Evolutionary conservation across 306 rosid genomes (phyloP).

Genomic region (Malus fusca): DNA sequence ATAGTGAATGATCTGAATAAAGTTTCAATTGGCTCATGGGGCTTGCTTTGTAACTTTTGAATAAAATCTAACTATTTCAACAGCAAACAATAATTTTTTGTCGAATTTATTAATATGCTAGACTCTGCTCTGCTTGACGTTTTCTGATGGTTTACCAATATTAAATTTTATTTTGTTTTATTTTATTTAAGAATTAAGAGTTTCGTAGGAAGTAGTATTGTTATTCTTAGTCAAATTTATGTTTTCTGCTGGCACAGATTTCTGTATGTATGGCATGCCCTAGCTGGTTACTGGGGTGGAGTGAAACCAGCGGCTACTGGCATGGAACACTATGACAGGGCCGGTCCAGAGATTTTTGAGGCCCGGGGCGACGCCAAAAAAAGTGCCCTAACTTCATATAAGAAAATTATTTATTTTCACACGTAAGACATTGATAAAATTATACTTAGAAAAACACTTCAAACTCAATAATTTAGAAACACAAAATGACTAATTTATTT

Average conservation of each 20-base stretch:
- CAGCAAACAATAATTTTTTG: background rate
- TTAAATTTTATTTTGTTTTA: background rate
- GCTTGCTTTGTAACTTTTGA: background rate
- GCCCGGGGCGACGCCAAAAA: too few species aligned
- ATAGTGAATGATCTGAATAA: background rate
- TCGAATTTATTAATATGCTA: background rate
- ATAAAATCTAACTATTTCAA: background rate
- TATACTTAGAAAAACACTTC: too few species aligned
- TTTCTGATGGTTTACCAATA: background rate
- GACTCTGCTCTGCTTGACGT: background rate
- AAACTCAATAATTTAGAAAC: too few species aligned
- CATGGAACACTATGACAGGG: too few species aligned
- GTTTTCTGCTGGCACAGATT: conserved; percentile 32
- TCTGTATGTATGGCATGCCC: conserved; percentile 95
- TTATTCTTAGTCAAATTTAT: background rate
- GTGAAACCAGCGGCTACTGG: conserved; percentile 85
- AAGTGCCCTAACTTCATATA: too few species aligned
- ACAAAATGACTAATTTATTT: too few species aligned
- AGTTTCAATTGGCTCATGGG: background rate
- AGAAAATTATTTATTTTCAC: too few species aligned
- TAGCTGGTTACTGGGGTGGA: conserved; percentile 99
- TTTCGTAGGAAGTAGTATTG: background rate
- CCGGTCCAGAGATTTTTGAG: too few species aligned
- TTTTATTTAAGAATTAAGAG: background rate
- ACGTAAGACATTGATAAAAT: too few species aligned